Percentiles rank a stretch among this genome's conserved stretches.
Evolutionary conservation across 164 flowering plant species (phyloP).

Genomic region (Dillenia suffruticosa): DNA sequence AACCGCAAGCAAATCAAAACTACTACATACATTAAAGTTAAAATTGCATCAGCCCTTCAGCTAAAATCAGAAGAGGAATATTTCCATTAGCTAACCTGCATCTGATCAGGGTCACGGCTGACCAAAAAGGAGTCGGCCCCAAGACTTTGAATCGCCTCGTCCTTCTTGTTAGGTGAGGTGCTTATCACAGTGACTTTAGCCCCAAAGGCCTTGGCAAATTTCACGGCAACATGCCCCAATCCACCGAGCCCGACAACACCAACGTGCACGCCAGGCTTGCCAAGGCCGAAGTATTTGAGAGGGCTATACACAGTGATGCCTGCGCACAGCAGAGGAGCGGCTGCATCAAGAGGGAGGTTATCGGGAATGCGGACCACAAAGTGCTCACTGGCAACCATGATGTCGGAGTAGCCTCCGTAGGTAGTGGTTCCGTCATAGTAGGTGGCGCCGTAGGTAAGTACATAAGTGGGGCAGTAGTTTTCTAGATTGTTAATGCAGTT

Average conservation of each 20-base stretch:
- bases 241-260: conserved; percentile 39
- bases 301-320: conserved; percentile 32
- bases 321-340: conserved; percentile 22
- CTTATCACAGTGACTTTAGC: conserved; percentile 35
- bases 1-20: background rate
- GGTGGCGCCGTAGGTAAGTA: conserved; percentile 11
- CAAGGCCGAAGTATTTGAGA: conserved; percentile 10
- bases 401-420: conserved; percentile 22
- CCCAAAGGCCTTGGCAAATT: conserved; percentile 47
- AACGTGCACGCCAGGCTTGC: conserved; percentile 13
- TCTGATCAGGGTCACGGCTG: conserved; percentile 30
- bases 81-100: conserved; percentile 25
- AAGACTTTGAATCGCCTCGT: conserved; percentile 29
- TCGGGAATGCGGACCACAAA: conserved; percentile 18
- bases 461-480: conserved; percentile 30
- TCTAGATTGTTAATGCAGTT: conserved; percentile 24
- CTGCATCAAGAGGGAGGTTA: conserved; percentile 18
- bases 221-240: conserved; percentile 46
- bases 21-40: too few species aligned
- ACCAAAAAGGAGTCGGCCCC: conserved; percentile 47
- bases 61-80: background rate
- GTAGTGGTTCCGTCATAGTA: conserved; percentile 13
- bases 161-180: conserved; percentile 31
- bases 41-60: too few species aligned
- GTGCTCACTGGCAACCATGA: conserved; percentile 13